A percentile compares a stretch with the other conserved stretches of the same genome.
phyloP scores from a whole-genome alignment of 164 flowering plant genomes.

The Stephania yunnanensis region DNA sequence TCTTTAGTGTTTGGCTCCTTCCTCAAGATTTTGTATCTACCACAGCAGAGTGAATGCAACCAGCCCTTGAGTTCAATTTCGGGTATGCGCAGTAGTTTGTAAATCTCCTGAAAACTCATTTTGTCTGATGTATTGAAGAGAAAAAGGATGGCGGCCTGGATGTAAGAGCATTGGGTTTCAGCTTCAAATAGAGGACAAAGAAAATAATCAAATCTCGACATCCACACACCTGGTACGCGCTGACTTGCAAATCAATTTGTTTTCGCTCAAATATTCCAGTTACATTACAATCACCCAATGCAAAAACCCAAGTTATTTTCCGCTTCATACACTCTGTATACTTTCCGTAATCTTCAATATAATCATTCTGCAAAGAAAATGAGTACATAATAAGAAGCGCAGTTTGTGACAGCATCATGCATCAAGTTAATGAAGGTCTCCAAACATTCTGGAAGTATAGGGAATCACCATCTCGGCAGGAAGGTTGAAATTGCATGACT shows the following conservation, averaged over 20 bases:
- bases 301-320: slow-evolving; percentile 35
- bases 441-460: neutral
- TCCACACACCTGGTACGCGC: slow-evolving; percentile 32
- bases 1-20: slow-evolving; percentile 34
- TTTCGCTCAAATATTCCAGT: slow-evolving; percentile 29
- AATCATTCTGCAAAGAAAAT: slow-evolving; percentile 20
- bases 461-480: slow-evolving; percentile 38
- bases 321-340: slow-evolving; percentile 26
- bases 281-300: slow-evolving; percentile 32
- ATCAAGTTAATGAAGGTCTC: neutral
- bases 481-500: slow-evolving; percentile 34
- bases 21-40: slow-evolving; percentile 32
- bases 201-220: neutral
- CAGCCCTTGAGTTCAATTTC: slow-evolving; percentile 30
- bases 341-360: slow-evolving; percentile 25
- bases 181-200: neutral
- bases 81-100: slow-evolving; percentile 27
- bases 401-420: neutral
- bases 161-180: neutral
- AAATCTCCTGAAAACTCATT: slow-evolving; percentile 34
- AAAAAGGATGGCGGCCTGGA: slow-evolving; percentile 34
- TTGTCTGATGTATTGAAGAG: slow-evolving; percentile 32
- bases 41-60: slow-evolving; percentile 42
- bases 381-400: neutral
- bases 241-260: slow-evolving; percentile 25